A percentile compares a stretch with the other conserved stretches of the same genome.
phyloP scores from a whole-genome alignment of 1,284 basidiomycete genomes.

The Spongiforma sp. region DNA sequence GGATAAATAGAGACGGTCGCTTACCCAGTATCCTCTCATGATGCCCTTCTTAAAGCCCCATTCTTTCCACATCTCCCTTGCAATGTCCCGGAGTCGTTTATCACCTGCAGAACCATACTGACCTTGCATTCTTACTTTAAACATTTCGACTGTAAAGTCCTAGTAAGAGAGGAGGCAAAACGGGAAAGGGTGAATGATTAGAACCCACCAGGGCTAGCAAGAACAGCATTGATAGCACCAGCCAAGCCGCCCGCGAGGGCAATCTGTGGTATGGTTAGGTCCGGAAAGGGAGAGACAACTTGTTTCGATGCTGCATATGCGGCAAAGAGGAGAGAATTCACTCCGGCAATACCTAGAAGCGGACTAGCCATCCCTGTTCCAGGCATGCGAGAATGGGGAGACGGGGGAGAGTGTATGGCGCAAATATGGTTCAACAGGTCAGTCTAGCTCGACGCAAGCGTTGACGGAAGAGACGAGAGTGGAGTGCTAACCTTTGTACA shows the following conservation, averaged over 20 bases:
- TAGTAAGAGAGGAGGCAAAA: not conserved
- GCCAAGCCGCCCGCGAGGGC: constrained; percentile 91
- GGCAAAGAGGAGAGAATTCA: constrained; percentile 95
- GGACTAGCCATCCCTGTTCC: constrained; percentile 90
- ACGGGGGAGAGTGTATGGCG: not conserved
- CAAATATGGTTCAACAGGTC: no score
- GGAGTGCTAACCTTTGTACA: constrained; percentile 81
- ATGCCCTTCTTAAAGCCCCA: constrained; percentile 89
- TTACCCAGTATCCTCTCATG: constrained; percentile 96
- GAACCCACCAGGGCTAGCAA: constrained; percentile 82
- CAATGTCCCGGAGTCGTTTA: constrained; percentile 76
- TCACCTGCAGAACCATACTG: constrained; percentile 82
- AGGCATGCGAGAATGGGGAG: not conserved
- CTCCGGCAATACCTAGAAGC: constrained; percentile 92
- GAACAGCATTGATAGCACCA: constrained; percentile 86
- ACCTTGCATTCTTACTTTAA: constrained; percentile 97
- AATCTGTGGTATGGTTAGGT: constrained; percentile 80
- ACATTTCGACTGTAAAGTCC: constrained; percentile 72
- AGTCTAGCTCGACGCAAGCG: not conserved
- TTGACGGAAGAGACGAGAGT: not conserved
- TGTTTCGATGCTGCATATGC: constrained; percentile 86
- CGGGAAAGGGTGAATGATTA: not conserved
- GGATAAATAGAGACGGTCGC: no score
- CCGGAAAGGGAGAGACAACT: constrained; percentile 86
- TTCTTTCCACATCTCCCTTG: constrained; percentile 81